Base-by-base conservation (phyloP, 2,329 filamentous ascomycete species). In the Phaeosphaeria sp. region DNA sequence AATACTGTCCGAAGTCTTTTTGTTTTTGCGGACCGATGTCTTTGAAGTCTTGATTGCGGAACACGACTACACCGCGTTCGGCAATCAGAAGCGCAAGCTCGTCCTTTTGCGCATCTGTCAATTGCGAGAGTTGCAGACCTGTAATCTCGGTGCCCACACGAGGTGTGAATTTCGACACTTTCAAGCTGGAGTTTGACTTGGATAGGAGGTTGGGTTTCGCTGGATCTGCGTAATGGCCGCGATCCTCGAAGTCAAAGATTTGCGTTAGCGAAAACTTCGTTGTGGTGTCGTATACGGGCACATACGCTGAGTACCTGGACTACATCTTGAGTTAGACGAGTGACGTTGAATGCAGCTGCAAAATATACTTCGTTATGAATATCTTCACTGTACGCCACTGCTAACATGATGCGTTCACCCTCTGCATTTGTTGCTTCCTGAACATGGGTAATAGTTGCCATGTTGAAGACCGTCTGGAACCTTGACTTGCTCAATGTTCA, bases 41-140 rank as follows among this genome's bases (percentile, higher is more conserved):
- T 20, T 81, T 78, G 47, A 83, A 76, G 54, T 83, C 79, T 58
- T 82, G 78, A 43, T 81, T 72, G 11, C 79, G 79, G 69, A 83
- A 82, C 6, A 80, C 78, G 25, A 80, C 71, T 20, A 82, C 77
- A 49, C 80, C 80, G 60, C 69, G 59, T 51, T 72, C 63, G 0
- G 66, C 66, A 33, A 68, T 65, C 13, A 72, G 59, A 23, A 69
- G 50, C 3, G 80, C 81, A 2, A 83, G 75, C 61, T 83, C 81
- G 60, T 83, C 80, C 54, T 81, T 81, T 48, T 78, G 78, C 0
- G 75, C 66, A 43, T 78, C 71, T 3, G 72, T 77, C 13, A 83
- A 73, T 42, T 77, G 66, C 60, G 71, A 80, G 39, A 84, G 71
- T 61, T 84, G 82, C 17, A 83, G 51, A 2, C 69, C 69, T 1